Percentiles rank a stretch among this genome's conserved stretches.
phyloP scores from a whole-genome alignment of 2,329 filamentous ascomycete genomes.

The Fusarium agapanthi region DNA sequence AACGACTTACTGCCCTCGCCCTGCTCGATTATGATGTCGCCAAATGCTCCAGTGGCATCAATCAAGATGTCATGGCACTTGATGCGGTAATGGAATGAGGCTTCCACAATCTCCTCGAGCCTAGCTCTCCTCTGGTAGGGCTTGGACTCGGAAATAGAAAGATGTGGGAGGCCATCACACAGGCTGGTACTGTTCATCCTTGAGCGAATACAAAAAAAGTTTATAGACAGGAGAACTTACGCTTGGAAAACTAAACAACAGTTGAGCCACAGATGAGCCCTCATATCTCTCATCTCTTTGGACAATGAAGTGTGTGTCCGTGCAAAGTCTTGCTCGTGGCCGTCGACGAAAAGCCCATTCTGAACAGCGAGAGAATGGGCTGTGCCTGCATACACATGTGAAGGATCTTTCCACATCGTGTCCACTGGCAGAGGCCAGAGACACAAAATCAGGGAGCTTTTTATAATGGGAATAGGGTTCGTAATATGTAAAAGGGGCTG shows the following conservation, averaged over 20 bases:
- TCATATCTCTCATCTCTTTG: background rate
- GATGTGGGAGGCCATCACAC: background rate
- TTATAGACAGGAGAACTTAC: background rate
- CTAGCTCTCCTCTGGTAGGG: background rate
- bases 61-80: background rate
- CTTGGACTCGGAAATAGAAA: background rate
- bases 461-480: background rate
- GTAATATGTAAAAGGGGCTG: background rate
- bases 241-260: background rate
- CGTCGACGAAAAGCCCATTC: background rate
- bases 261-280: background rate
- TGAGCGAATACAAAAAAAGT: background rate
- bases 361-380: constrained; percentile 1
- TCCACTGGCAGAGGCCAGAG: background rate
- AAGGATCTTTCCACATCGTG: constrained; percentile 6
- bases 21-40: background rate
- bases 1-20: background rate
- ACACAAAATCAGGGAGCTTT: background rate
- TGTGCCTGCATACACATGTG: background rate
- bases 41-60: background rate
- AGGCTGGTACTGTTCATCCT: background rate
- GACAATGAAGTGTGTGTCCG: background rate
- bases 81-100: background rate
- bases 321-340: constrained; percentile 1
- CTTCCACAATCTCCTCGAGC: background rate